phyloP scores from a whole-genome alignment of 1,284 basidiomycete genomes.

The Leccinum angustisporum region DNA sequence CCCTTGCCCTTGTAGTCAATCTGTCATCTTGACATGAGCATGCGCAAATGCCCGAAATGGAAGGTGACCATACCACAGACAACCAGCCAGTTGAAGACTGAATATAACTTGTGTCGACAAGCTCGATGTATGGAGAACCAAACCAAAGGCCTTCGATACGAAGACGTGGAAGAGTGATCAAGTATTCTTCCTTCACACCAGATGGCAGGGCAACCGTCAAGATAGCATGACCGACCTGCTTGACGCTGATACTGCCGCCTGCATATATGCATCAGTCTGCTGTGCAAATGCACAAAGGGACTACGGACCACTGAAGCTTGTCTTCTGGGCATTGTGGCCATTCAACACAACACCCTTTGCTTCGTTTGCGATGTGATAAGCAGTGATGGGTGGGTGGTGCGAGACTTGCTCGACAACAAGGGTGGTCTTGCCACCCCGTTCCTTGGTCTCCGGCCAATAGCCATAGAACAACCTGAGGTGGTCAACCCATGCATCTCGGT shows the following conservation, averaged over 20 bases:
- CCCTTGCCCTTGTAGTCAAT: constrained; percentile 96
- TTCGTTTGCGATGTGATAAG: constrained; percentile 84
- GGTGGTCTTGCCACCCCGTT: constrained; percentile 76
- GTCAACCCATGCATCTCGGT: not conserved
- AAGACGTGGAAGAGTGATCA: constrained; percentile 88
- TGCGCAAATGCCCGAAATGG: not conserved
- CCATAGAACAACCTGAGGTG: constrained; percentile 82
- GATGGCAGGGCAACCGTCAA: constrained; percentile 68
- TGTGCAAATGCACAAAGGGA: not conserved
- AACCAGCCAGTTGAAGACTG: constrained; percentile 75
- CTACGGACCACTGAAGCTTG: constrained; percentile 76
- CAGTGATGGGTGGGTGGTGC: constrained; percentile 90
- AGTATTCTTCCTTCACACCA: constrained; percentile 69
- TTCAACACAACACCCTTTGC: constrained; percentile 77
- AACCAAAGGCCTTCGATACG: constrained; percentile 64
- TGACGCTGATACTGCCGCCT: constrained; percentile 80
- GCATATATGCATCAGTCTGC: constrained; percentile 9
- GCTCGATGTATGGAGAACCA: constrained; percentile 84
- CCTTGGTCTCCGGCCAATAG: constrained; percentile 79
- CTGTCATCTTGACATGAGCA: constrained; percentile 30
- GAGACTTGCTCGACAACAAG: constrained; percentile 97
- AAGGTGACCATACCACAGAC: constrained; percentile 47
- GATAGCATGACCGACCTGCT: constrained; percentile 93
- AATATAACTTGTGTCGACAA: constrained; percentile 84
- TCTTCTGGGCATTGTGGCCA: constrained; percentile 97